Evolutionary conservation across 345 rosid genomes (phyloP).

Genomic region (Viola odorata): DNA sequence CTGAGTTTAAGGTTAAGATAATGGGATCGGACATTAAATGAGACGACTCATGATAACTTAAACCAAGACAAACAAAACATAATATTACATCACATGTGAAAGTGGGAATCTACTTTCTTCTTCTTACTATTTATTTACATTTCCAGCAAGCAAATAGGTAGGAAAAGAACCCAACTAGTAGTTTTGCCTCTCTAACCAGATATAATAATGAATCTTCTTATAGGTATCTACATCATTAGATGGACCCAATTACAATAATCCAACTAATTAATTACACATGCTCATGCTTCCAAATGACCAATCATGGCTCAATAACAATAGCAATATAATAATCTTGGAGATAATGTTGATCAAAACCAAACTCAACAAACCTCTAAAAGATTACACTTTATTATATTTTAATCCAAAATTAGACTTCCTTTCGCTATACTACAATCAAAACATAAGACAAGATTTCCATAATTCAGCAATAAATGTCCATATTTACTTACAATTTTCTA

Average conservation of each 20-base stretch:
- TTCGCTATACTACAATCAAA: neutral
- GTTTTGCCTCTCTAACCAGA: slow-evolving; percentile 9
- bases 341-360: slow-evolving; percentile 8
- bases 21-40: neutral
- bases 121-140: slow-evolving; percentile 25
- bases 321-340: neutral
- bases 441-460: neutral
- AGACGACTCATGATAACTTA: slow-evolving; percentile 3
- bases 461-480: too few species aligned
- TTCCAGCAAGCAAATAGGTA: slow-evolving; percentile 33
- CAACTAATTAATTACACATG: slow-evolving; percentile 5
- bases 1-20: neutral
- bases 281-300: slow-evolving; percentile 11
- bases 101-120: slow-evolving; percentile 37
- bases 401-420: neutral
- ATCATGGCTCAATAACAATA: slow-evolving; percentile 13
- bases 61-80: slow-evolving; percentile 28
- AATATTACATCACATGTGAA: slow-evolving; percentile 35
- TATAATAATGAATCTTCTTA: slow-evolving; percentile 9
- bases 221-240: slow-evolving; percentile 18
- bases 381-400: neutral
- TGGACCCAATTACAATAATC: slow-evolving; percentile 16
- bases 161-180: slow-evolving; percentile 23
- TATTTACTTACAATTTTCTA: too few species aligned
- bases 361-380: slow-evolving; percentile 1